phyloP scores from a whole-genome alignment of 2,329 filamentous ascomycete genomes.

The Lizonia empirigonia region DNA sequence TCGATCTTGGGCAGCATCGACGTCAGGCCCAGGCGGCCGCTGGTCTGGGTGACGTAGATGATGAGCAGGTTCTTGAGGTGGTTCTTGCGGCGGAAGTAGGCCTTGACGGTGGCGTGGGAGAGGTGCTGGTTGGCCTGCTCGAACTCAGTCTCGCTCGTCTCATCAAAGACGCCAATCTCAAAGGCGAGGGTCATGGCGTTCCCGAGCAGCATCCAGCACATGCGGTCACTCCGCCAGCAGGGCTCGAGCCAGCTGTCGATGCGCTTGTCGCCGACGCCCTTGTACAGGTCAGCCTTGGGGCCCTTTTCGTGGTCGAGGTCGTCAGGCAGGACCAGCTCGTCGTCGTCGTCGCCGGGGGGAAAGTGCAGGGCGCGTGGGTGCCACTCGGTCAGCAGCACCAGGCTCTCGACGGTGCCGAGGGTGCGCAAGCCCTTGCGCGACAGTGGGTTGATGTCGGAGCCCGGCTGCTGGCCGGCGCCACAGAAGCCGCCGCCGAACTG shows the following conservation, averaged over 20 bases:
- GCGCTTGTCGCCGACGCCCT: slow-evolving; percentile 76
- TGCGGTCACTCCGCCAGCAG: slow-evolving; percentile 86
- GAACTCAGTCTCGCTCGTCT: slow-evolving; percentile 74
- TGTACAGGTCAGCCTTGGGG: slow-evolving; percentile 47
- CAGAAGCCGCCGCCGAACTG: slow-evolving; percentile 90
- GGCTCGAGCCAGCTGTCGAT: slow-evolving; percentile 97
- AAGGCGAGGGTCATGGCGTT: slow-evolving; percentile 89
- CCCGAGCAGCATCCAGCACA: slow-evolving; percentile 97
- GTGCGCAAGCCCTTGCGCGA: slow-evolving; percentile 75
- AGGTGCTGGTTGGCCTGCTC: slow-evolving; percentile 47
- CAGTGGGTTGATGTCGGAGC: slow-evolving; percentile 67
- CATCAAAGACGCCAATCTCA: slow-evolving; percentile 93
- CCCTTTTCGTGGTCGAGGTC: slow-evolving; percentile 64
- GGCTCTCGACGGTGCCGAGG: slow-evolving; percentile 88
- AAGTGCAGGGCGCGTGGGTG: slow-evolving; percentile 94
- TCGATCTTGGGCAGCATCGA: slow-evolving; percentile 77
- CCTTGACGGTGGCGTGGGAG: slow-evolving; percentile 67
- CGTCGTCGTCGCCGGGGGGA: slow-evolving; percentile 72
- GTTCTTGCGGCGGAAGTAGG: slow-evolving; percentile 75
- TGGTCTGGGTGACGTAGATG: slow-evolving; percentile 93
- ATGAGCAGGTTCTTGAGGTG: slow-evolving; percentile 86
- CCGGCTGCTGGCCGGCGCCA: slow-evolving; percentile 70
- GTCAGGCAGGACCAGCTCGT: slow-evolving; percentile 69
- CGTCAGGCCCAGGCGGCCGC: slow-evolving; percentile 87
- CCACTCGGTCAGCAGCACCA: slow-evolving; percentile 96